Evolutionary conservation across 352 stramenopile species (phyloP), one percentile per base, ranked within the genome.

Genomic region (Phytopythium mirpurense): DNA sequence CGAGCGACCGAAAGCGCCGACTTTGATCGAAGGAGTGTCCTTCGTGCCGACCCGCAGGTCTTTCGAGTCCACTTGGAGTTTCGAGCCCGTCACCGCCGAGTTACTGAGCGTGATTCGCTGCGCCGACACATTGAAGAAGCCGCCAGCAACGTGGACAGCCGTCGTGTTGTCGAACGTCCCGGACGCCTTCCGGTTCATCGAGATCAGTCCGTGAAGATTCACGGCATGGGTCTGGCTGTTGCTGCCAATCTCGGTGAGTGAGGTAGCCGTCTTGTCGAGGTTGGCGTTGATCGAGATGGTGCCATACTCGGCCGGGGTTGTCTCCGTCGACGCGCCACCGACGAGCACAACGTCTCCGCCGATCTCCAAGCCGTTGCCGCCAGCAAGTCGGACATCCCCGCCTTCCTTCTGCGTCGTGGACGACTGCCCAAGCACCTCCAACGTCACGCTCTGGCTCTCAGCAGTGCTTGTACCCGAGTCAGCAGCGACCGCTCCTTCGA

Each of bases 191-290:
- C 56, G 51, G 40, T 90, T 93, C 40, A 93, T 70, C 0, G 65
- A 59, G 6, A 93, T 65, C 19, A 76, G 38, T 0, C 79, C 79
- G 26, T 87, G 65, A 37, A 90, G 49, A 3, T 69, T 69, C 7
- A 90, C 77, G n/a, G 62, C 26, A 38, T 90, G 79, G 0, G 59
- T 68, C 18, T 52, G 44, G 29, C 75, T 70, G 23, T 84, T 66
- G 5, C 70, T 79, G 32, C 79, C 79, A 34, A 90, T 87, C 48
- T 82, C 73, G 0, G 77, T 90, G 24, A 67, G 31, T 7, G 79
- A 90, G n/a, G 54, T 56, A 1, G 55, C 67, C 3, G 63, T 49
- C 8, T 65, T 51, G 2, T 79, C 63, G 19, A 90, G 59, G 4
- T 71, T 62, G 16, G 79, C 65, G 43, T 90, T 90, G 52, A 90